Percentiles rank a stretch among this genome's conserved stretches.
Conservation (phyloP, 2,329 filamentous ascomycete species). For the Claviceps cyperi region DNA sequence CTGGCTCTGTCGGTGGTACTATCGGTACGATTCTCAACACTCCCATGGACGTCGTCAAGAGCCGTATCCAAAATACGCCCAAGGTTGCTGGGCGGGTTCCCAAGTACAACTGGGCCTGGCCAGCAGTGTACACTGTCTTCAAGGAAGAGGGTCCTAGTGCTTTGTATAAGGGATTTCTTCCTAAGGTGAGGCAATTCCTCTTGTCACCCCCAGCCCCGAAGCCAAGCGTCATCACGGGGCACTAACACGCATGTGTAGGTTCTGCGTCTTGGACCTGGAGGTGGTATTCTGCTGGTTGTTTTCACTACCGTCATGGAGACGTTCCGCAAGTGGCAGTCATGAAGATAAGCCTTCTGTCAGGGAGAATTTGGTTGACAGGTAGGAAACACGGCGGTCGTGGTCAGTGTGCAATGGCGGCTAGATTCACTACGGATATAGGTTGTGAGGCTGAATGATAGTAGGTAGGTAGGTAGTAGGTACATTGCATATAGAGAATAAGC, state of each 20-base stretch:
- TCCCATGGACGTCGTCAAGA: conserved; percentile 95
- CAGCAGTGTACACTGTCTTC: conserved; percentile 70
- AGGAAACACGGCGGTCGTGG: background rate
- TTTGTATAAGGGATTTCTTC: conserved; percentile 94
- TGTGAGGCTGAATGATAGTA: background rate
- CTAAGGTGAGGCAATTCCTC: conserved; percentile 59
- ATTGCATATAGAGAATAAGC: conserved; percentile 1
- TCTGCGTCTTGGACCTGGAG: conserved; percentile 38
- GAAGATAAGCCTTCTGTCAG: background rate
- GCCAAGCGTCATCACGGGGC: conserved; percentile 1
- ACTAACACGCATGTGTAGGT: conserved; percentile 15
- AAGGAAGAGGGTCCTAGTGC: conserved; percentile 86
- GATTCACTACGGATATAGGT: background rate
- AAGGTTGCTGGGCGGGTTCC: conserved; percentile 66
- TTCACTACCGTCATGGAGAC: conserved; percentile 88
- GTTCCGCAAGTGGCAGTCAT: conserved; percentile 49
- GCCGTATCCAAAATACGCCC: conserved; percentile 85
- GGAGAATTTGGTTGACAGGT: background rate
- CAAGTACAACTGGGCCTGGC: conserved; percentile 99
- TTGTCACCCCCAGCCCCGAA: conserved; percentile 13
- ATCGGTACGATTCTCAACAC: conserved; percentile 85
- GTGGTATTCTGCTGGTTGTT: conserved; percentile 64
- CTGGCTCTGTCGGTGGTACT: conserved; percentile 78
- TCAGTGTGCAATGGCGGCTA: background rate
- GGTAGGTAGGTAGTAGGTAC: no score